Percentiles rank a stretch among this genome's conserved stretches.
These are phyloP conservation scores for Eudorina sp. DNA, from an alignment of 139 green algal genomes.

Conservation along the genomic window DNA sequence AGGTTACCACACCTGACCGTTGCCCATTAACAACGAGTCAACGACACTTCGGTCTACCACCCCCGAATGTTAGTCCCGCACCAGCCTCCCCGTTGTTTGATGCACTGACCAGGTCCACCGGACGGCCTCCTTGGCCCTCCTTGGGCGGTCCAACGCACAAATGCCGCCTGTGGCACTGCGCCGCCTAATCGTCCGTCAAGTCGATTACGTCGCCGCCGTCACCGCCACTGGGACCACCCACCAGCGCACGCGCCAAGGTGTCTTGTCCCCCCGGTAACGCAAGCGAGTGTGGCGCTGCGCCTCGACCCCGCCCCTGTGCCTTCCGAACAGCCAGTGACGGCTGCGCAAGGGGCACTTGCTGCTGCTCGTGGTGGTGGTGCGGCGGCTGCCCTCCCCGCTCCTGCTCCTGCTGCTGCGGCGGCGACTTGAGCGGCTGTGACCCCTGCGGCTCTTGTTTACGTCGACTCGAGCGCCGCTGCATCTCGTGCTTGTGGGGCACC, in stretches of 20 bases:
- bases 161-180: too few relatives aligned
- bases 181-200: slow-evolving; percentile 27
- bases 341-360: background rate
- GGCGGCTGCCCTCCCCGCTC: background rate
- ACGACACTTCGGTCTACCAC: too few relatives aligned
- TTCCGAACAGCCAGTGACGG: background rate
- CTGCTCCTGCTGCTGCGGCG: background rate
- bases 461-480: too few relatives aligned
- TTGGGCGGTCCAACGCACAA: too few relatives aligned
- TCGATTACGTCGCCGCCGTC: slow-evolving; percentile 4
- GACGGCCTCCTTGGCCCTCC: too few relatives aligned
- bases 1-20: too few relatives aligned
- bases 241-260: background rate
- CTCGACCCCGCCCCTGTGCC: background rate
- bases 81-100: too few relatives aligned
- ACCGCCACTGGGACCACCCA: background rate
- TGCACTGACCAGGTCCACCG: too few relatives aligned
- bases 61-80: too few relatives aligned
- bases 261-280: too few relatives aligned
- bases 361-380: background rate
- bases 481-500: too few relatives aligned
- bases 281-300: background rate
- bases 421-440: background rate
- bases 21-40: too few relatives aligned
- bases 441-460: background rate